Conservation (phyloP, 164 flowering plant genomes). For the Santalum album region DNA sequence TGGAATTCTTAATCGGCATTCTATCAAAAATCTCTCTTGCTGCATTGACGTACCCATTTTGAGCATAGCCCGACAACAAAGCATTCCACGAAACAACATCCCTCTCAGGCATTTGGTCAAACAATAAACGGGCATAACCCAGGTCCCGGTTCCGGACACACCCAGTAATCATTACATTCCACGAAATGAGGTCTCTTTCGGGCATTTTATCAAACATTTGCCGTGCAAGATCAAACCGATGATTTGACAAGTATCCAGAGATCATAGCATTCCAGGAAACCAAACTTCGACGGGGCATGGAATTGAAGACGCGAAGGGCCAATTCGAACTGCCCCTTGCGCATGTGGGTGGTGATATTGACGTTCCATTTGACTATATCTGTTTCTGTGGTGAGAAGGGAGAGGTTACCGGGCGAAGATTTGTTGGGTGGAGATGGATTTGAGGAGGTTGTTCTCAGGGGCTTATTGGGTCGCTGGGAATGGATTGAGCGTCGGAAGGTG, state of each 20-base stretch:
- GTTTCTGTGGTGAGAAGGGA: constrained; percentile 15
- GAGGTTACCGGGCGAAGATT: constrained; percentile 8
- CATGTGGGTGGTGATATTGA: constrained; percentile 52
- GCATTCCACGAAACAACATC: constrained; percentile 89
- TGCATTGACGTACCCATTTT: constrained; percentile 57
- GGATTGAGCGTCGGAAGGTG: constrained; percentile 6
- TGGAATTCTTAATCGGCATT: constrained; percentile 58
- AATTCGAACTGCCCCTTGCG: constrained; percentile 41
- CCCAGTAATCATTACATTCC: constrained; percentile 80
- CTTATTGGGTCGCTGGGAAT: not conserved
- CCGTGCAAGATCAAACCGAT: constrained; percentile 35
- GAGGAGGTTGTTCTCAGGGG: not conserved
- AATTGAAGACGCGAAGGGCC: constrained; percentile 47
- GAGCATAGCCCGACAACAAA: constrained; percentile 71
- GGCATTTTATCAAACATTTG: constrained; percentile 64
- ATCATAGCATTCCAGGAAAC: constrained; percentile 79
- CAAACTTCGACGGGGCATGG: constrained; percentile 47
- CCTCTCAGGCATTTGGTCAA: constrained; percentile 61
- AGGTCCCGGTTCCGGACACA: constrained; percentile 37
- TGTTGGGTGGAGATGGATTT: constrained; percentile 13
- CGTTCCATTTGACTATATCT: constrained; percentile 51
- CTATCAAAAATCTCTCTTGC: constrained; percentile 55
- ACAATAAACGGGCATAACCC: constrained; percentile 47
- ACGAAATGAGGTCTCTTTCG: constrained; percentile 50
- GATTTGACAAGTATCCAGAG: constrained; percentile 54